Conservation (phyloP, 2,329 filamentous ascomycete genomes). For the Thyridium curvatum region DNA sequence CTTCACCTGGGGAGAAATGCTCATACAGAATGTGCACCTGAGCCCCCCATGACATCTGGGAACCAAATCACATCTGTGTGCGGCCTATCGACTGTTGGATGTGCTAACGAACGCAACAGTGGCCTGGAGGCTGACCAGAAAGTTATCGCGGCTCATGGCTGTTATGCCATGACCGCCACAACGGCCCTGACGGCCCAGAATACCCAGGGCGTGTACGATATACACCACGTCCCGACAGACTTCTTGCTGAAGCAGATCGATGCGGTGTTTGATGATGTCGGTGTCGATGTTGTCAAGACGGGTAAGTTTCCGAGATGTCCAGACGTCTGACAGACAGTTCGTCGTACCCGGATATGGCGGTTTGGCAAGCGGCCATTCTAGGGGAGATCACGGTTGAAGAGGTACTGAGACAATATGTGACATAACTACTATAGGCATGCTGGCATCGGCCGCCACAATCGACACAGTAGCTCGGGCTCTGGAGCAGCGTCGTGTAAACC, state of each 20-base stretch:
- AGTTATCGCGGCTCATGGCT: conserved; percentile 83
- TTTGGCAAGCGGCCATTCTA: no score
- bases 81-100: no score
- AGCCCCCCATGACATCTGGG: no score
- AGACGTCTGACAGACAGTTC: background rate
- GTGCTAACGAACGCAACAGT: conserved; percentile 37
- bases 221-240: conserved; percentile 69
- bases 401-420: background rate
- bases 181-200: conserved; percentile 96
- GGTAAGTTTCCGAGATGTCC: conserved; percentile 43
- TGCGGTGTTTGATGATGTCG: conserved; percentile 76
- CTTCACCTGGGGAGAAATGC: conserved; percentile 3
- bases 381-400: no score
- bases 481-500: conserved; percentile 46
- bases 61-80: no score
- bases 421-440: conserved; percentile 68
- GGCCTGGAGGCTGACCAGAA: conserved; percentile 96
- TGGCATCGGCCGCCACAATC: conserved; percentile 67
- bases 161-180: conserved; percentile 94
- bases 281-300: conserved; percentile 85
- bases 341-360: no score
- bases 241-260: conserved; percentile 85
- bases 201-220: conserved; percentile 74
- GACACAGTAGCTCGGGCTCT: conserved; percentile 61
- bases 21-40: no score